Conservation (phyloP, 192 early-diverging fungal species). For the Allomyces arbusculus region DNA sequence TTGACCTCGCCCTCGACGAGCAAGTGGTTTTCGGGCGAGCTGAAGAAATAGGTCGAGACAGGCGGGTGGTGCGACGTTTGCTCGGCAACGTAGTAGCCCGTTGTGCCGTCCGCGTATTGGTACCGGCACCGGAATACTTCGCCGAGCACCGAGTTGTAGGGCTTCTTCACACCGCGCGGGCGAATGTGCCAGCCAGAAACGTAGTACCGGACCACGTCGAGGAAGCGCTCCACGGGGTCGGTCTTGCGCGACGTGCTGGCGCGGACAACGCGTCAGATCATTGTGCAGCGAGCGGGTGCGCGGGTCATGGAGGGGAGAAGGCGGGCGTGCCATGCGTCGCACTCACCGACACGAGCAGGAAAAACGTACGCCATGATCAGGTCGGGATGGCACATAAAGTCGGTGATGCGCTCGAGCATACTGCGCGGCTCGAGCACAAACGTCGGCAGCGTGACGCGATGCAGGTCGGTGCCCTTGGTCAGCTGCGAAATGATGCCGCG, state of each 20-base stretch:
- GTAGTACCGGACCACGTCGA: constrained; percentile 66
- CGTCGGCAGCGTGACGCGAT: constrained; percentile 79
- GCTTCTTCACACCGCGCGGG: constrained; percentile 84
- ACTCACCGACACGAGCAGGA: neutral
- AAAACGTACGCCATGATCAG: constrained; percentile 44
- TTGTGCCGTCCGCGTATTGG: constrained; percentile 42
- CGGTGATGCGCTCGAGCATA: constrained; percentile 83
- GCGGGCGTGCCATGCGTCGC: neutral
- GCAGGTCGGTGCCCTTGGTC: constrained; percentile 73
- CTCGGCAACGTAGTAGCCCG: constrained; percentile 65
- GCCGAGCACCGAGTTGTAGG: constrained; percentile 84
- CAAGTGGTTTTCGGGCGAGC: constrained; percentile 60
- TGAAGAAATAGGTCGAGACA: constrained; percentile 63
- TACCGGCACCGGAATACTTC: constrained; percentile 77
- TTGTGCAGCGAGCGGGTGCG: too few species aligned
- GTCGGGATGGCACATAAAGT: constrained; percentile 86
- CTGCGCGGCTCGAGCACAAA: constrained; percentile 87
- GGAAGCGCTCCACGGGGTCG: constrained; percentile 55
- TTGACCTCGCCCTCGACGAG: constrained; percentile 57
- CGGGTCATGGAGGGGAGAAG: neutral
- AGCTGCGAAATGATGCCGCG: constrained; percentile 74
- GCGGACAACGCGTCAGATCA: too few species aligned
- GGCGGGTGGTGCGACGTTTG: constrained; percentile 92
- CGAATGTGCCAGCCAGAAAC: constrained; percentile 83
- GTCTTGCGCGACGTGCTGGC: constrained; percentile 1